Base-by-base conservation (phyloP, 257 asterid species). In the Salvia rosmarinus region DNA sequence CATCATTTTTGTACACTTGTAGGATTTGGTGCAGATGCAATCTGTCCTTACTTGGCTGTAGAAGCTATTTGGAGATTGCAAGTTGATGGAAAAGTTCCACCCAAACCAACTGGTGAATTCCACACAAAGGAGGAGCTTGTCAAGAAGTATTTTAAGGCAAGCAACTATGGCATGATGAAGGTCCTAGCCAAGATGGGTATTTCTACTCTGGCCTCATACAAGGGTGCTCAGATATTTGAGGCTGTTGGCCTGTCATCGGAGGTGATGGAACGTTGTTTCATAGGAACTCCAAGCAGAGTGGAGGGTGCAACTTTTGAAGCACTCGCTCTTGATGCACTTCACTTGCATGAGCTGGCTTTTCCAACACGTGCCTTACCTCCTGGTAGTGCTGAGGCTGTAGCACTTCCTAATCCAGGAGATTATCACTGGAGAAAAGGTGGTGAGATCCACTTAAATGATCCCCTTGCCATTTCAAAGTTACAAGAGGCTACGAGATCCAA, bases 121-220 rank as follows among this genome's bases (percentile, higher is more conserved):
- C 91, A 87, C 83, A 72, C 91, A 2, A 95, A 91, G 77, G 94
- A 82, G 6, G 99, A 91, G 83, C 97, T 95, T 49, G 92, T 88
- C 64, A 77, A 90, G 82, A 89, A 85, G 68, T 95, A 88, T 74
- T 91, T 81, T 72, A 83, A 83, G 72, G 99, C 99, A 51, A 90
- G 93, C 84, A 84, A 82, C 84, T 95, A 95, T 70, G 99, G 99
- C 64, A 91, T 95, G 96, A 85, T 85, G 99, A 95, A 95, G 85
- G 99, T 95, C 80, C 96, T 95, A 73, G 99, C 99, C 4, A 95
- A 95, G 73, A 95, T 95, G 99, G 99, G 99, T 17, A 95, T 95
- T 78, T 95, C 99, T 72, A 95, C 99, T 71, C 80, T 95, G 83
- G 99, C 99, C 23, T 95, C 99, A 23, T 95, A 95, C 81, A 95